Base-by-base conservation (phyloP, 352 stramenopile genomes). In the Pythium guiyangense region DNA sequence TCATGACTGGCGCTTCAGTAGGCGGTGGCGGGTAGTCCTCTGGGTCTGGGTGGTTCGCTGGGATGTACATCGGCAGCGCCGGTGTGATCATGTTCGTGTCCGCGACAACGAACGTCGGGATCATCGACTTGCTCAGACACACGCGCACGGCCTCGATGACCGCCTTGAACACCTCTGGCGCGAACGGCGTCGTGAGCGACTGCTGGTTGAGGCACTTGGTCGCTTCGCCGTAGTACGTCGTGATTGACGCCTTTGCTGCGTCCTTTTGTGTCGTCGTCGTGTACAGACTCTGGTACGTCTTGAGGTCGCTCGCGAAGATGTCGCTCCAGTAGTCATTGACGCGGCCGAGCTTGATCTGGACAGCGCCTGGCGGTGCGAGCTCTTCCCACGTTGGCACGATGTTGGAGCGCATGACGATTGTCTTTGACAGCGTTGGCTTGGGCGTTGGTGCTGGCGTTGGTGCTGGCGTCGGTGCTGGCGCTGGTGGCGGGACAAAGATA, bases 341-440 rank as follows among this genome's bases (percentile, higher is more conserved):
- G 8, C 51, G 51, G 1, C 15, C 22, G 37, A 56, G 35, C 20
- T 43, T 39, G 51, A 56, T 49, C 51, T 47, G 18, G 37, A 27
- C 35, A 11, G 51, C 51, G 9, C 51, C 37, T 6, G 5, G 15
- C 10, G 51, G 51, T 0, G 51, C 51, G 14, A 56, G 37, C 22
- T 56, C 51, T 0, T 9, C 20, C 51, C 51, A 56, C 37, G 25
- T 11, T 12, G 51, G 51, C 14, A 56, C 37, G 6, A 56, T 56
- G 22, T 14, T 49, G 37, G 22, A 18, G 25, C 51, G 51, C 37
- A 56, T 49, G 35, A 49, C 6, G 37, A 56, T 56, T 22, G 25
- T 56, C 51, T 56, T 56, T 17, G 51, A 40, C 51, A 39, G 27
- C 15, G 39, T 27, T 6, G 37, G 17, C 31, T 54, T 54, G 25